phyloP scores from a whole-genome alignment of 2,329 filamentous ascomycete genomes.

The Clonostachys sp. region DNA sequence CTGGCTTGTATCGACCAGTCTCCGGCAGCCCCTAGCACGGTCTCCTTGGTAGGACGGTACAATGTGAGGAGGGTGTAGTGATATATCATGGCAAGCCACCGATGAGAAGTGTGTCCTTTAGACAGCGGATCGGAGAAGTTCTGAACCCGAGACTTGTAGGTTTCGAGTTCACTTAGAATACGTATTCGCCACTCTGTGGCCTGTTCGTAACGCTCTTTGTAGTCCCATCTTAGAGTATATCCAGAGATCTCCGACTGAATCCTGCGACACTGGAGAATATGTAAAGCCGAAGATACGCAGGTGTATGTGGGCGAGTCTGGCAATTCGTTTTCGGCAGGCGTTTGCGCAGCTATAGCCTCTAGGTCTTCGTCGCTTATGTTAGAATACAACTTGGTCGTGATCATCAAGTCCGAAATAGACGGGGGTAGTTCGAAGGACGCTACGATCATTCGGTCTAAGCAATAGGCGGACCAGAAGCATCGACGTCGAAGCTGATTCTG shows the following conservation, averaged over 20 bases:
- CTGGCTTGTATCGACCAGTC: slow-evolving; percentile 17
- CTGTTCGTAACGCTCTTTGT: slow-evolving; percentile 9
- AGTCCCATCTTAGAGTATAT: slow-evolving; percentile 14
- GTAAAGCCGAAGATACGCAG: slow-evolving; percentile 15
- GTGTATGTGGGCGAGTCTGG: slow-evolving; percentile 8
- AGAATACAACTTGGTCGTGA: slow-evolving; percentile 13
- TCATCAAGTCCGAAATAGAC: slow-evolving; percentile 16
- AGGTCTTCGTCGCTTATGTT: slow-evolving; percentile 18
- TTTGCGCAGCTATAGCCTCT: slow-evolving; percentile 2
- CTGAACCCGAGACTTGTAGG: slow-evolving; percentile 11
- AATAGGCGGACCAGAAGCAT: slow-evolving; percentile 22
- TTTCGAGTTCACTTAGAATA: slow-evolving; percentile 15
- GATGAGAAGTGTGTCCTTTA: slow-evolving; percentile 11
- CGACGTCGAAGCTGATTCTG: slow-evolving; percentile 15
- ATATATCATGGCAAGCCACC: slow-evolving; percentile 22
- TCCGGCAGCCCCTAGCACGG: slow-evolving; percentile 11
- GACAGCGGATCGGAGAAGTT: slow-evolving; percentile 11
- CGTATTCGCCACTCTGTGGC: slow-evolving; percentile 12
- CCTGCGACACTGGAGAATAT: slow-evolving; percentile 15
- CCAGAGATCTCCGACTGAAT: slow-evolving; percentile 18
- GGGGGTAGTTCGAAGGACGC: slow-evolving; percentile 15
- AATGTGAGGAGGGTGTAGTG: slow-evolving; percentile 18
- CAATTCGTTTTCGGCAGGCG: slow-evolving; percentile 5
- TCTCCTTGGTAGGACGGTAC: slow-evolving; percentile 15
- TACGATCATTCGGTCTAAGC: slow-evolving; percentile 16